Conservation (phyloP, 164 flowering plant species). For the Piper betle region DNA sequence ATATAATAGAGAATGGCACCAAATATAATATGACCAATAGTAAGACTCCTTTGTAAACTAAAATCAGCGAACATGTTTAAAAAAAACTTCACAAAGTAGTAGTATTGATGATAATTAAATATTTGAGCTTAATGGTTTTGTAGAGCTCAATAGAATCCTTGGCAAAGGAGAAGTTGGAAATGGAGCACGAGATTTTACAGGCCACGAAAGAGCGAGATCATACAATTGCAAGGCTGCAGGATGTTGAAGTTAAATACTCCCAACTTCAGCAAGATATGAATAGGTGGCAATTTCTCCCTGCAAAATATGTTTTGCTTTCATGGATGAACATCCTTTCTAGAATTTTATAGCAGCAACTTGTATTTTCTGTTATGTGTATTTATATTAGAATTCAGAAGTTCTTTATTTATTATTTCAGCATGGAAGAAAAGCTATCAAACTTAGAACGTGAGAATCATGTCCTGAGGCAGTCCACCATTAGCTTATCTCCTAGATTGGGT, state of each 20-base stretch:
- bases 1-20: too few relatives aligned
- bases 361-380: background rate
- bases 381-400: constrained; percentile 1
- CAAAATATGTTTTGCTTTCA: background rate
- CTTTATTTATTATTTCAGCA: constrained; percentile 21
- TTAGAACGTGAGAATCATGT: constrained; percentile 81
- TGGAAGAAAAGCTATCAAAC: constrained; percentile 71
- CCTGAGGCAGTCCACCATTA: constrained; percentile 64
- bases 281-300: constrained; percentile 27
- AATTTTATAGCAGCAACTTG: background rate
- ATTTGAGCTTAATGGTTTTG: constrained; percentile 1
- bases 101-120: too few relatives aligned
- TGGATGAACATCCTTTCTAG: background rate
- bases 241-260: constrained; percentile 47
- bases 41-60: too few relatives aligned
- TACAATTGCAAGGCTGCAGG: constrained; percentile 49
- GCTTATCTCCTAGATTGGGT: constrained; percentile 40
- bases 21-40: too few relatives aligned
- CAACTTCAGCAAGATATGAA: constrained; percentile 56
- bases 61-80: too few relatives aligned
- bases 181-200: constrained; percentile 52
- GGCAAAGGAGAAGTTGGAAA: constrained; percentile 38
- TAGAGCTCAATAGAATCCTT: constrained; percentile 57
- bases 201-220: constrained; percentile 34
- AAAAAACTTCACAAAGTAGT: too few relatives aligned